These are phyloP conservation scores for Orbilia blumenaviensis DNA, from an alignment of 2,329 filamentous ascomycete species.

Conservation along the genomic window DNA sequence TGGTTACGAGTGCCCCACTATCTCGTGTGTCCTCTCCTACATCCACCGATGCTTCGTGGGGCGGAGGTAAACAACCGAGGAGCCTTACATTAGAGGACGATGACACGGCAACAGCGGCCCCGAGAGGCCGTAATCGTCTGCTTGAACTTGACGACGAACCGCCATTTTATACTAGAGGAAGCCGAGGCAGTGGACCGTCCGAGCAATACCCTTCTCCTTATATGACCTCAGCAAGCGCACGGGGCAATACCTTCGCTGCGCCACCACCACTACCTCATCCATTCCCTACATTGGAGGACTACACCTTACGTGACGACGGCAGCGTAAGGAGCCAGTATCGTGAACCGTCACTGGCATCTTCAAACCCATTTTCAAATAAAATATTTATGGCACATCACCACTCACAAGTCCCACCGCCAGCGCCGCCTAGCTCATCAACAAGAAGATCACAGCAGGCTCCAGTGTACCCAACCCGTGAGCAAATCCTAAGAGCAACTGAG, in stretches of 20 bases:
- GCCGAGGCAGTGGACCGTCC: background rate
- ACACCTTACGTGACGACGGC: conserved; percentile 38
- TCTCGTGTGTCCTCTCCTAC: conserved; percentile 45
- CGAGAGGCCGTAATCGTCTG: conserved; percentile 21
- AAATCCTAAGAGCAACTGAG: conserved; percentile 33
- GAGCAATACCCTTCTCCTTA: conserved; percentile 49
- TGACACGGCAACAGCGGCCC: conserved; percentile 21
- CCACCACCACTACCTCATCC: conserved; percentile 26
- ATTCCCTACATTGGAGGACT: conserved; percentile 41
- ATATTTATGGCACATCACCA: conserved; percentile 45
- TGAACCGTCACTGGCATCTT: conserved; percentile 44
- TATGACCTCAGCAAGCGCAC: conserved; percentile 25
- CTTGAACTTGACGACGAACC: conserved; percentile 42
- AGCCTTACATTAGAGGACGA: conserved; percentile 39
- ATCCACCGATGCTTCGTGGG: conserved; percentile 41
- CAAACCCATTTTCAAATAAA: conserved; percentile 46
- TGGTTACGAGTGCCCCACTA: conserved; percentile 44
- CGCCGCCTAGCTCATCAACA: conserved; percentile 24
- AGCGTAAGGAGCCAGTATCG: conserved; percentile 50
- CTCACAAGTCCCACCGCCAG: background rate
- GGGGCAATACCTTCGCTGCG: conserved; percentile 35
- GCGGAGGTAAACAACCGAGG: conserved; percentile 21
- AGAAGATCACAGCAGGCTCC: conserved; percentile 28
- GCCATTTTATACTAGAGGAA: conserved; percentile 40
- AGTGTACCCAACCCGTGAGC: conserved; percentile 33